Evolutionary conservation across 805 yeast genomes (phyloP), one percentile per base, ranked within the genome.

Genomic region (Candida ulmi): DNA sequence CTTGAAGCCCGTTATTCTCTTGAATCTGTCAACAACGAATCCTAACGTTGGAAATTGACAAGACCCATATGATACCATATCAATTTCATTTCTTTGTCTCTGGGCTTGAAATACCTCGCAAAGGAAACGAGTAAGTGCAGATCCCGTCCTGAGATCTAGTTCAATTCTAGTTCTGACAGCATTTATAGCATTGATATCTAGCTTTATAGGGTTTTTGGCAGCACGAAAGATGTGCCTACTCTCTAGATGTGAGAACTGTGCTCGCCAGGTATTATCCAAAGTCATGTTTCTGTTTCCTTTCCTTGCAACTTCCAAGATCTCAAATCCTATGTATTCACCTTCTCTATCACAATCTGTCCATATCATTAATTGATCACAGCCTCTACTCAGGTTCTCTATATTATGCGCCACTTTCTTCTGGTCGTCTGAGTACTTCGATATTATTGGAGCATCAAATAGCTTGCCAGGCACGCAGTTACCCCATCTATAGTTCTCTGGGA

Each of bases 261-360:
- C 95, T 37, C 99, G 65, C 68, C 75, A 78, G 4, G 82, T 67
- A 25, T 71, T 68, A 11, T 66, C 69, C 16, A 74, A 51, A 1
- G 61, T 64, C 32, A 88, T 53, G 2, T 62, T 46, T 1, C 61
- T 50, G 53, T 83, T 63, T 2, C 61, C 65, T 45, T 67, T 68
- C 36, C 58, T 55, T 0, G 95, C 96, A n/a, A 80, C 81, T 38
- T 78, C 71, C 27, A 76, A 69, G 13, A 95, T 78, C 52, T 90
- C 96, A 65, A 71, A 78, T 0, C 97, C 98, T 41, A 90, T 90
- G 59, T 79, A 83, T 58, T 90, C 98, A 2, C 98, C 98, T 58
- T 90, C 98, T 28, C 97, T 69, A 69, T 90, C 98, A 62, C 99
- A 93, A 71, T 93, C 99, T 1, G 99, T 93, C 98, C 99, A 93